A percentile compares a stretch with the other conserved stretches of the same genome.
Conservation (phyloP, 371 early-diverging fungal species). For the Thermomucor indicae-seudaticae region DNA sequence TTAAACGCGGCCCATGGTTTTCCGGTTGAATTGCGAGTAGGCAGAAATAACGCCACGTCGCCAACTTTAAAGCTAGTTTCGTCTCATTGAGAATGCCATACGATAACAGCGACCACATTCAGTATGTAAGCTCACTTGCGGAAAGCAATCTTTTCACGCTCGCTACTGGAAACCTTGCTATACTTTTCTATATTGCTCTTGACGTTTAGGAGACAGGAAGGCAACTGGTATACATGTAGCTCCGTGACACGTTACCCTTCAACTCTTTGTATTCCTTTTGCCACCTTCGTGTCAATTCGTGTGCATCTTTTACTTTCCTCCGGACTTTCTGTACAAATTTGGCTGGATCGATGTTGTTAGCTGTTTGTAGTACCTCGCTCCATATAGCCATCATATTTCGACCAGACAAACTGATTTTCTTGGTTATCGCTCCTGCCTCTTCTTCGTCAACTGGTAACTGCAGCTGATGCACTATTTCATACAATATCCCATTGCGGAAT, state of each 20-base stretch:
- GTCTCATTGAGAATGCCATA: neutral
- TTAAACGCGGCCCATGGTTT: slow-evolving; percentile 83
- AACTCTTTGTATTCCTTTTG: slow-evolving; percentile 34
- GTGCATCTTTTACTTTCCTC: slow-evolving; percentile 41
- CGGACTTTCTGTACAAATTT: slow-evolving; percentile 35
- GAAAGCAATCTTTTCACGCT: slow-evolving; percentile 60
- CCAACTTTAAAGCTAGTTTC: slow-evolving; percentile 58
- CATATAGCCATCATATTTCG: slow-evolving; percentile 27
- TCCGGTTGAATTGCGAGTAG: slow-evolving; percentile 67
- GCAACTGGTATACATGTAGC: neutral
- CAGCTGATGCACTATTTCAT: slow-evolving; percentile 35
- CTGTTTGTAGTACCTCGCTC: slow-evolving; percentile 29
- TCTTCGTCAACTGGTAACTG: slow-evolving; percentile 40
- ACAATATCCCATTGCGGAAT: slow-evolving; percentile 25
- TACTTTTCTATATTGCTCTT: slow-evolving; percentile 49
- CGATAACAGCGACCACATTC: no score
- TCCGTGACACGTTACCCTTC: slow-evolving; percentile 22
- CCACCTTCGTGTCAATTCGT: slow-evolving; percentile 35
- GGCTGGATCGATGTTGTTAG: slow-evolving; percentile 19
- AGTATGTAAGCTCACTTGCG: slow-evolving; percentile 46
- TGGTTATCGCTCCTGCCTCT: slow-evolving; percentile 25
- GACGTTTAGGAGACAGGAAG: neutral
- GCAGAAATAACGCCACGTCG: slow-evolving; percentile 72
- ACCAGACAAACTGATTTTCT: slow-evolving; percentile 19
- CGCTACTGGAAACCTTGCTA: slow-evolving; percentile 20